These are phyloP conservation scores for Omphalea diandra DNA, from an alignment of 441 rosid species.

Conservation along the genomic window DNA sequence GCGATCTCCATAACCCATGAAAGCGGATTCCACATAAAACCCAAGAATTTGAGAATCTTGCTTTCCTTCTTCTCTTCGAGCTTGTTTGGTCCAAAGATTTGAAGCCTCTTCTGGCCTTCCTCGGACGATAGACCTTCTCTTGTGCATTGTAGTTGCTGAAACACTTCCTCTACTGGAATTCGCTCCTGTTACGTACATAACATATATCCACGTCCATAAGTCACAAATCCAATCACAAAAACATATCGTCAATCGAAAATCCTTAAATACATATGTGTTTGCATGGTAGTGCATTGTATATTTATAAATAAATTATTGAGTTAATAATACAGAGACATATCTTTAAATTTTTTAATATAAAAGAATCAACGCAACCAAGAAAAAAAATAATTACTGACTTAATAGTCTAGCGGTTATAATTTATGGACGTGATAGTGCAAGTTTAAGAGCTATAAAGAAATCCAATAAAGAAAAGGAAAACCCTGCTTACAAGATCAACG, in stretches of 20 bases:
- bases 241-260: too few species aligned
- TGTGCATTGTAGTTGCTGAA: constrained; percentile 66
- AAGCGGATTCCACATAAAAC: constrained; percentile 96
- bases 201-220: neutral
- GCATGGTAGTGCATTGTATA: too few species aligned
- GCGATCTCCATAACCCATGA: constrained; percentile 98
- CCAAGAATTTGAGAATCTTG: constrained; percentile 73
- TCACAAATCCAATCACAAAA: too few species aligned
- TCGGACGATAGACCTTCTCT: constrained; percentile 60
- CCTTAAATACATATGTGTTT: too few species aligned
- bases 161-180: constrained; percentile 83
- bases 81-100: constrained; percentile 79
- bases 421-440: too few species aligned
- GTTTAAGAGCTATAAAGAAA: neutral
- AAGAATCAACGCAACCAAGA: too few species aligned
- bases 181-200: constrained; percentile 42
- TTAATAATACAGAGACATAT: too few species aligned
- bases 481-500: constrained; percentile 74
- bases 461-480: neutral
- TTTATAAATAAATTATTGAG: too few species aligned
- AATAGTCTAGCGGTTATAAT: too few species aligned
- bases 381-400: too few species aligned
- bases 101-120: constrained; percentile 75
- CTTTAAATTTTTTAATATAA: too few species aligned
- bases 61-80: constrained; percentile 88